Evolutionary conservation across 1,284 basidiomycete species (phyloP), one percentile per base, ranked within the genome.

Genomic region (Retiboletus fuscus): DNA sequence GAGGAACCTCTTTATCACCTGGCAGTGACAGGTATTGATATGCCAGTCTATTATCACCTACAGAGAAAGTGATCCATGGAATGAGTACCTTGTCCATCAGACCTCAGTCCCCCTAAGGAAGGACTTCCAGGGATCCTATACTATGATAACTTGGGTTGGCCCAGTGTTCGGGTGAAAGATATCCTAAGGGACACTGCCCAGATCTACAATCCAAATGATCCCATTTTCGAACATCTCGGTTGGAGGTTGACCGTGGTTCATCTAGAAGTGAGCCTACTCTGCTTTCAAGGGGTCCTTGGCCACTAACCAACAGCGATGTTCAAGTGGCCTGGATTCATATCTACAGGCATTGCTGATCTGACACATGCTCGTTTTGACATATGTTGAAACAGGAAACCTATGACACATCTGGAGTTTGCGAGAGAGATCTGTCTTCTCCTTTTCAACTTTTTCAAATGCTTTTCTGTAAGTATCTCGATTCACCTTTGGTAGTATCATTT

Each of bases 311-410:
- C 28, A 34, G 15, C 13, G 22, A 22, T 16, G 10, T 28, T 24
- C 44, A 26, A 78, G 75, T 76, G 75, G 76, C 75, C 75, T 2
- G 75, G 75, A 30, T 76, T 76, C 22, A 41, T 58, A 26, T 46
- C 43, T 10, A 34, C 43, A 12, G 34, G 46, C 16, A 34, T 47
- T n/a, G n/a, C 22, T 10, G 39, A 60, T 24, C 64, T 66, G n/a
- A 68, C 68, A 63, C 57, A 46, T 43, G 16, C 10, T 39, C 69
- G 76, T 34, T 20, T 76, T 15, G 47, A 70, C 3, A 58, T 61
- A 6, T 11, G 64, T 28, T 20, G 2, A 16, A 18, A 24, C 1
- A 66, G 49, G 16, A 8, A 30, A 6, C 58, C 43, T 20, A 62
- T 76, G 24, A 76, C 70, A 18, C 75, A 76, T 53, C 73, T 72